These are phyloP conservation scores for Cladosporium halotolerans DNA, from an alignment of 2,329 filamentous ascomycete genomes.

Conservation along the genomic window DNA sequence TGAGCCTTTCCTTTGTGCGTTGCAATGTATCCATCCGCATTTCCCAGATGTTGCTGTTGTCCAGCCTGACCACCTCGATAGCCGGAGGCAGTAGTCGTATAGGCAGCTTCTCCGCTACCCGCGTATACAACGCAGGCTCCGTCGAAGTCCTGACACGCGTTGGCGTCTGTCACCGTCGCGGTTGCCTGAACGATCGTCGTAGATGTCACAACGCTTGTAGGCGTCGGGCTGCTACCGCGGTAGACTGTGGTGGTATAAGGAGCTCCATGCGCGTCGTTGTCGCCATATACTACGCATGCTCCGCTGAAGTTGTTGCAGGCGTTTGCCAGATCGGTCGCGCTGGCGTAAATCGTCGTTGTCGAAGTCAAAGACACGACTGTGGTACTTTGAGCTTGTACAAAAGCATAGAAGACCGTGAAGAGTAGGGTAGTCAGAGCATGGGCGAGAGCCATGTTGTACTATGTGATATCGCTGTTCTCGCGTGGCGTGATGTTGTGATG, in stretches of 20 bases:
- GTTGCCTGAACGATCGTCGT: not conserved
- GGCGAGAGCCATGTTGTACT: too few relatives aligned
- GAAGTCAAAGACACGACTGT: slow-evolving; percentile 3
- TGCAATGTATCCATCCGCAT: slow-evolving; percentile 4
- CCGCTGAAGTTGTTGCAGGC: slow-evolving; percentile 7
- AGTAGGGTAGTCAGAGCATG: not conserved
- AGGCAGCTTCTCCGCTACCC: not conserved
- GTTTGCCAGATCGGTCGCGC: not conserved
- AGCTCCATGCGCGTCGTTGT: not conserved
- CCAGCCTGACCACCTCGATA: not conserved
- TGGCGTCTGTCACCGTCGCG: not conserved
- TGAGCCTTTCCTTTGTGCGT: not conserved
- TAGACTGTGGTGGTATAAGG: not conserved
- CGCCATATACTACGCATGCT: slow-evolving; percentile 5
- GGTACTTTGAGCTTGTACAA: not conserved
- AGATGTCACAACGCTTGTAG: not conserved
- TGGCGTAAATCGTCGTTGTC: slow-evolving; percentile 1
- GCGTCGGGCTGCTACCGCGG: not conserved
- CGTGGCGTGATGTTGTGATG: too few relatives aligned
- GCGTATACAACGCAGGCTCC: slow-evolving; percentile 4
- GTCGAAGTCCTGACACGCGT: not conserved
- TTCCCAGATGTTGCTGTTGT: slow-evolving; percentile 1
- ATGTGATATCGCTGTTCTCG: too few relatives aligned
- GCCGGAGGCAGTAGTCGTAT: not conserved
- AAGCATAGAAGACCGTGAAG: not conserved